Base-by-base conservation (phyloP, 2,329 filamentous ascomycete genomes). In the Didymella pomorum region DNA sequence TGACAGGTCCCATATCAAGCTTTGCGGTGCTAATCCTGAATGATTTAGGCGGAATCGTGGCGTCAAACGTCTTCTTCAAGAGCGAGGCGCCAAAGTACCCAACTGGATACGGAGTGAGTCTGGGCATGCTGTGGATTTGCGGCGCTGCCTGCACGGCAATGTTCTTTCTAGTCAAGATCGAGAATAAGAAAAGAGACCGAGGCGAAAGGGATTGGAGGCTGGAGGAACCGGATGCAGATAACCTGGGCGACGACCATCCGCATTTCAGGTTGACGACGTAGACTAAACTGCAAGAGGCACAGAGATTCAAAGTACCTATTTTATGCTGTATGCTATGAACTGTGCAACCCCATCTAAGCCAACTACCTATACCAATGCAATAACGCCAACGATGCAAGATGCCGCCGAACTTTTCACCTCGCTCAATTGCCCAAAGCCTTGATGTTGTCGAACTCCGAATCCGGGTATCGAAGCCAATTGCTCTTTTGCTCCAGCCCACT, bases 231-330 rank as follows among this genome's bases (percentile, higher is more conserved):
- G 79, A 82, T 68, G 67, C 76, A 11, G 76, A 79, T 45, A 84
- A 84, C 59, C 73, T 84, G 64, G 83, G 82, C 0, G 82, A 85
- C 58, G 79, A 83, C 56, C 82, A 84, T 69, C 82, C 82, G 3
- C 71, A 71, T 23, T 84, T 83, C 65, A 77, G 81, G 46, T 81
- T 82, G 60, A 75, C 72, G 10, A 74, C 70, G 16, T 72, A 60
- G 45, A 28, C 14, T 5, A 39, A 4, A 35, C 33, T 49, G 33
- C 9, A 7, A 25, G 45, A 37, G 14, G 16, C 14, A n/a, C 6
- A 4, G 26, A 31, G 4, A 14, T 41, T 41, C 37, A 11, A 23
- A 41, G 3, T 41, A 41, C 37, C 20, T 23, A 16, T 10, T 23
- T 12, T 41, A 41, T 20, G 37, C 37, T 41, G 23, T 7, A 16